A percentile compares a stretch with the other conserved stretches of the same genome.
These are phyloP conservation scores for Boletellus emodensis DNA, from an alignment of 768 basidiomycete species.

Conservation along the genomic window DNA sequence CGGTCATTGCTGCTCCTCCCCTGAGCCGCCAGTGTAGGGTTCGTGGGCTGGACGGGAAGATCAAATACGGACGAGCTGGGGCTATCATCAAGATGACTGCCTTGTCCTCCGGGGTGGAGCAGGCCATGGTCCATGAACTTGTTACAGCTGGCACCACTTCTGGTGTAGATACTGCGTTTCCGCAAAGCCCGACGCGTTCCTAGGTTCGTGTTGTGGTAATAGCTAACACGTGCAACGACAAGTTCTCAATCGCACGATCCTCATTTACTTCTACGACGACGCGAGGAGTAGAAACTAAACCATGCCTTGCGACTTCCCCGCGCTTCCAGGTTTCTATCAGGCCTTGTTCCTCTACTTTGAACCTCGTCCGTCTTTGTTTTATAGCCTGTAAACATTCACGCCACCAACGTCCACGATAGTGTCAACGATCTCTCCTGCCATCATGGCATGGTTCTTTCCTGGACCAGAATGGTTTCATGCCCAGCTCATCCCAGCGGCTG, in stretches of 20 bases:
- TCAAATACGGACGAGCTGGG: slow-evolving; percentile 76
- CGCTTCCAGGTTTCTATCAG: slow-evolving; percentile 60
- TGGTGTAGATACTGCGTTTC: too few relatives aligned
- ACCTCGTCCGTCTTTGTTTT: slow-evolving; percentile 43
- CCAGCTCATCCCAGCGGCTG: slow-evolving; percentile 51
- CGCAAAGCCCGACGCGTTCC: too few relatives aligned
- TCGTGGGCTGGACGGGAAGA: slow-evolving; percentile 48
- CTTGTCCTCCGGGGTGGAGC: slow-evolving; percentile 8
- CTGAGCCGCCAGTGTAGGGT: slow-evolving; percentile 12
- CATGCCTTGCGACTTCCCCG: slow-evolving; percentile 41
- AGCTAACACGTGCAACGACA: too few relatives aligned
- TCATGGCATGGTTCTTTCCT: slow-evolving; percentile 53
- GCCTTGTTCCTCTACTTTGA: slow-evolving; percentile 63
- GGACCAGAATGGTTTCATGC: slow-evolving; percentile 66
- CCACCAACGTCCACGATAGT: slow-evolving; percentile 32
- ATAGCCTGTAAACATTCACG: background rate
- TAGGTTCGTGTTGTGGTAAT: too few relatives aligned
- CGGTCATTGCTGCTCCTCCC: slow-evolving; percentile 1
- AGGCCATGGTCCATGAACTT: slow-evolving; percentile 13
- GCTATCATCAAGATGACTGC: slow-evolving; percentile 34
- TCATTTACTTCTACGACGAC: too few relatives aligned
- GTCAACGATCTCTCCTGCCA: slow-evolving; percentile 47
- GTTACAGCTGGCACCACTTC: too few relatives aligned
- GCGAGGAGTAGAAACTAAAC: background rate
- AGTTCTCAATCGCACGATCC: too few relatives aligned